Conservation (phyloP, 2,329 filamentous ascomycete genomes). For the Diaporthe humulicola region DNA sequence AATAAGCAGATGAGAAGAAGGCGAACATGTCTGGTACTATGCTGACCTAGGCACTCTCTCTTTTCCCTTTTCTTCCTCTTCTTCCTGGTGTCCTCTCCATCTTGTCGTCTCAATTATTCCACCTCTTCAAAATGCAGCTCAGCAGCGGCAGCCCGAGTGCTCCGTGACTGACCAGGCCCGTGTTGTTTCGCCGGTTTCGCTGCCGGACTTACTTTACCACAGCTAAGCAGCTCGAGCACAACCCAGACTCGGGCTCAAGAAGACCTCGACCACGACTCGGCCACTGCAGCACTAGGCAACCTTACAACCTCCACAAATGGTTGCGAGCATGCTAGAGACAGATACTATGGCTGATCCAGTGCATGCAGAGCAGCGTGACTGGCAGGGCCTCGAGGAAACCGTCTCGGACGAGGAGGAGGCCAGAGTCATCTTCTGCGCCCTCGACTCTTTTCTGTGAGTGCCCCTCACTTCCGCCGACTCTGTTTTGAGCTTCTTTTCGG, state of each 20-base stretch:
- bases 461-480: slow-evolving; percentile 34
- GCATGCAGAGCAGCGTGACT: slow-evolving; percentile 56
- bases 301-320: slow-evolving; percentile 12
- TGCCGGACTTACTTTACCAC: slow-evolving; percentile 9
- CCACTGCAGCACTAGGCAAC: not conserved
- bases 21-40: slow-evolving; percentile 16
- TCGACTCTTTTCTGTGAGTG: slow-evolving; percentile 91
- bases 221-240: not conserved
- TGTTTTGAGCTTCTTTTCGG: not conserved
- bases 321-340: slow-evolving; percentile 15
- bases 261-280: not conserved
- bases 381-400: slow-evolving; percentile 74
- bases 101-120: not conserved
- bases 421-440: slow-evolving; percentile 81
- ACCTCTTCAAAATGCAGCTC: slow-evolving; percentile 23
- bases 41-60: slow-evolving; percentile 9
- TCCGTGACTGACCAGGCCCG: slow-evolving; percentile 25
- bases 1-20: slow-evolving; percentile 20
- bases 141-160: slow-evolving; percentile 6
- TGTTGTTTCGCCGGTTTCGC: slow-evolving; percentile 16
- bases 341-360: slow-evolving; percentile 15
- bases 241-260: slow-evolving; percentile 9
- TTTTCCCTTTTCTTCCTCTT: not conserved
- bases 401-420: slow-evolving; percentile 84
- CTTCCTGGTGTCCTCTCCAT: not conserved